Evolutionary conservation across 148 eudicot genomes (phyloP).

Genomic region (Cornus kousa): DNA sequence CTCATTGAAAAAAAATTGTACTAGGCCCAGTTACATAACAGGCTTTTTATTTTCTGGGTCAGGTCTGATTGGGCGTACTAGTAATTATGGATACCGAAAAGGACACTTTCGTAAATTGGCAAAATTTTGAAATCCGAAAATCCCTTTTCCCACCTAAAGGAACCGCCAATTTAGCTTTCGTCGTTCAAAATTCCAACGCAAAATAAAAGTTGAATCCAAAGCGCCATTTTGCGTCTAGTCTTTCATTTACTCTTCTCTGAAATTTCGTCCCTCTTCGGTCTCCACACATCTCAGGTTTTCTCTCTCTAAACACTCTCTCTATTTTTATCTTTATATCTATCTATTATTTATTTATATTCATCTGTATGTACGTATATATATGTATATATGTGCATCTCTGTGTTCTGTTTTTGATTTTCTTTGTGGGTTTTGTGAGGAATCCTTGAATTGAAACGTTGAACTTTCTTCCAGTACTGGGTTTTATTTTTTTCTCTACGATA

Average conservation of each 20-base stretch:
- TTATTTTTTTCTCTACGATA: neutral
- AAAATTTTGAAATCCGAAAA: conserved; percentile 13
- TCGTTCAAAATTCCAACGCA: neutral
- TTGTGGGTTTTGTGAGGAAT: neutral
- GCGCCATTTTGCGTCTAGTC: neutral
- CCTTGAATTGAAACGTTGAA: neutral
- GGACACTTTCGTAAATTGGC: neutral
- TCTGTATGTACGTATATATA: too few species aligned
- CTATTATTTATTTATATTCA: neutral
- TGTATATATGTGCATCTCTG: neutral
- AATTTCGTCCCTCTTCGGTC: neutral
- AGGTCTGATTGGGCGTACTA: neutral
- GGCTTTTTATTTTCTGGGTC: too few species aligned
- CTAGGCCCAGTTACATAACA: too few species aligned
- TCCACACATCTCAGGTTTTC: conserved; percentile 6
- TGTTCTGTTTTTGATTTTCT: too few species aligned
- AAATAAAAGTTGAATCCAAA: neutral
- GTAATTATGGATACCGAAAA: neutral
- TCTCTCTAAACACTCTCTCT: conserved; percentile 2
- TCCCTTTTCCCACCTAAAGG: conserved; percentile 4
- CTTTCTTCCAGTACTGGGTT: too few species aligned
- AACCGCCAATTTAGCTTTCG: conserved; percentile 7
- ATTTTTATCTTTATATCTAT: too few species aligned
- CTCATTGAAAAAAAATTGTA: too few species aligned
- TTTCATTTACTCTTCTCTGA: neutral